Evolutionary conservation across 2,329 filamentous ascomycete genomes (phyloP), one percentile per base, ranked within the genome.

Genomic region (Ascochyta fabae): DNA sequence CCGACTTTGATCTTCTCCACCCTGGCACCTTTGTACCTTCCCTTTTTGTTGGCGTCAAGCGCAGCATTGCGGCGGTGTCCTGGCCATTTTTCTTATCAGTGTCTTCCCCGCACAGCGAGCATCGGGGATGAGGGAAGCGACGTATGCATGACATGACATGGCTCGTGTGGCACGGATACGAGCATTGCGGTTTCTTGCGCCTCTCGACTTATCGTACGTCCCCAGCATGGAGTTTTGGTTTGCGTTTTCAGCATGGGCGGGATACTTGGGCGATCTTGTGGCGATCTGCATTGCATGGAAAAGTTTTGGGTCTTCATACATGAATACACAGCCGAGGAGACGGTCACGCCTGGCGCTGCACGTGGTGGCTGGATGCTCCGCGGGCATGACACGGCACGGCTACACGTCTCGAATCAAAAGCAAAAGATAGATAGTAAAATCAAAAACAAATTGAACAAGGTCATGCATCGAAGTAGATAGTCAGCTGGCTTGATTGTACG

Each of bases 221-320:
- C 19, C 53, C 58, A 68, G 70, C 70, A 70, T 67, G 71, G 72
- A 70, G 71, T 74, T 73, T 68, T 46, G 59, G 66, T 62, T 60
- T 61, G 55, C 53, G 43, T 64, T 57, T 31, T 31, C 12, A 64
- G 67, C 67, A 71, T 71, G 64, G 59, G 60, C 50, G 64, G 44
- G 33, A 49, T 50, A 40, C 24, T 45, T 35, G 49, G 45, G 46
- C 41, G 41, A 48, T 48, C 16, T 15, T 52, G 59, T 40, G 54
- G 53, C 42, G 53, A 56, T 56, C 36, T 60, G 62, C 61, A 58
- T 66, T 55, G 50, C 48, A 63, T 58, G 48, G 51, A 61, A 68
- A 68, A 68, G 63, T 64, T 64, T 50, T 52, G 53, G 31, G 59
- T 42, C 23, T 59, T 50, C 19, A 19, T 19, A 60, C 48, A 53